A percentile compares a stretch with the other conserved stretches of the same genome.
These are phyloP conservation scores for Irpex rosettiformis DNA, from an alignment of 1,284 basidiomycete genomes.

Conservation along the genomic window DNA sequence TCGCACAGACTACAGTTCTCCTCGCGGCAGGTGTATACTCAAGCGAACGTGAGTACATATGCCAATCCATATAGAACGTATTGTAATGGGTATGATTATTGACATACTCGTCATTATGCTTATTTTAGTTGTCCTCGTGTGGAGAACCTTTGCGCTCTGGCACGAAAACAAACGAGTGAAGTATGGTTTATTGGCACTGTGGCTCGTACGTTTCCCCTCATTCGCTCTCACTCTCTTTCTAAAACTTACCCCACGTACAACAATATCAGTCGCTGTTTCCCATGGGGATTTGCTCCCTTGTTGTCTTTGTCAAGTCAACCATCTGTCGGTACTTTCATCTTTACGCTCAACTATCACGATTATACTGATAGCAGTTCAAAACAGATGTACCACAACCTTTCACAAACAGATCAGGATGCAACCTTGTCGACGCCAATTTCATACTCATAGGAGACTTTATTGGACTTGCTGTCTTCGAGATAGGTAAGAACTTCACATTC, in stretches of 20 bases:
- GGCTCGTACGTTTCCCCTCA: not conserved
- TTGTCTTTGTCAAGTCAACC: not conserved
- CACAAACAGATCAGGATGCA: not conserved
- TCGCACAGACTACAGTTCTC: conserved; percentile 7
- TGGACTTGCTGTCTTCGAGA: conserved; percentile 3
- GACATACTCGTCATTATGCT: too few species aligned
- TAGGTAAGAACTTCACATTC: not conserved
- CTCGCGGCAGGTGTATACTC: conserved; percentile 1
- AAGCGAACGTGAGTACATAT: conserved; percentile 5
- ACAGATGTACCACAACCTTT: conserved; percentile 4
- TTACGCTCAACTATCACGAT: too few species aligned
- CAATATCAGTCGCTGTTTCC: not conserved
- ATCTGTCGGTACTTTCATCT: not conserved
- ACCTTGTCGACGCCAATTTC: conserved; percentile 6
- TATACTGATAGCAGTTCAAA: too few species aligned
- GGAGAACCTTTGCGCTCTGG: conserved; percentile 13
- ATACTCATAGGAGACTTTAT: conserved; percentile 5
- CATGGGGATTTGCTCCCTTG: not conserved
- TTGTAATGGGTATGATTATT: too few species aligned
- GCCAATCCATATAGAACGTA: too few species aligned
- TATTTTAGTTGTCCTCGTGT: conserved; percentile 12
- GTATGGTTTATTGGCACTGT: not conserved
- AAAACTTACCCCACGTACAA: not conserved
- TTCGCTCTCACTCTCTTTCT: not conserved
- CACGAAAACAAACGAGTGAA: conserved; percentile 4